A percentile compares a stretch with the other conserved stretches of the same genome.
These are phyloP conservation scores for Trametes sp. DNA, from an alignment of 1,284 basidiomycete genomes.

Conservation along the genomic window DNA sequence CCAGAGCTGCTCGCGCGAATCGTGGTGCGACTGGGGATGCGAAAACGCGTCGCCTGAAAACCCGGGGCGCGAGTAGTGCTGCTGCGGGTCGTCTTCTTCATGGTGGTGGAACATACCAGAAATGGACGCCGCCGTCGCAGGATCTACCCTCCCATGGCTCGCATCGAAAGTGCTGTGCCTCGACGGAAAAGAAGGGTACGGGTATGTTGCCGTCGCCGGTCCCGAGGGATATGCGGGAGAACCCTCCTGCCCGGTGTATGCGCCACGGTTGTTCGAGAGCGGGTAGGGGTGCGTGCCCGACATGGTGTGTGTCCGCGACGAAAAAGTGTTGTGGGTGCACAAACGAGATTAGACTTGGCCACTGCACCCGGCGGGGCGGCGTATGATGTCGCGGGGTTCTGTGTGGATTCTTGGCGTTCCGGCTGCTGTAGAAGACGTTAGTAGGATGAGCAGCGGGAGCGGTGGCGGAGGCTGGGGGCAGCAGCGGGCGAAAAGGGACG, in stretches of 20 bases:
- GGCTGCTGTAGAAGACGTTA: conserved; percentile 29
- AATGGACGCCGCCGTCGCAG: conserved; percentile 24
- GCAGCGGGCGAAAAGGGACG: conserved; percentile 1
- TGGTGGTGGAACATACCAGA: conserved; percentile 35
- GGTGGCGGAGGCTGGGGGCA: not conserved
- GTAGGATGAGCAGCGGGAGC: conserved; percentile 13
- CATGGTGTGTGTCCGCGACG: conserved; percentile 21
- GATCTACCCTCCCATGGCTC: conserved; percentile 24
- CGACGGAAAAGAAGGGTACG: conserved; percentile 22
- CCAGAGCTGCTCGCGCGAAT: conserved; percentile 23
- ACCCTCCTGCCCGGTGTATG: conserved; percentile 25
- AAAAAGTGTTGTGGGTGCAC: conserved; percentile 12
- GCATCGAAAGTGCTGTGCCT: conserved; percentile 22
- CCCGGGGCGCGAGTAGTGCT: conserved; percentile 24
- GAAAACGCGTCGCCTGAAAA: conserved; percentile 24
- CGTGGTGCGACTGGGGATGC: conserved; percentile 16
- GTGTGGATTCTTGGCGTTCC: conserved; percentile 19
- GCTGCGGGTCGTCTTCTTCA: conserved; percentile 28
- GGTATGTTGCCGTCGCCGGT: conserved; percentile 15
- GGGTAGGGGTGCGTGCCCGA: conserved; percentile 33
- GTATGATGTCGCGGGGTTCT: conserved; percentile 22
- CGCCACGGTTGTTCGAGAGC: conserved; percentile 32
- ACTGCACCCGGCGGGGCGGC: conserved; percentile 30
- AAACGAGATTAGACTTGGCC: conserved; percentile 24
- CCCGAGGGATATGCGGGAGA: conserved; percentile 22